These are phyloP conservation scores for Malania oleifera DNA, from an alignment of 164 flowering plant genomes.

Conservation along the genomic window DNA sequence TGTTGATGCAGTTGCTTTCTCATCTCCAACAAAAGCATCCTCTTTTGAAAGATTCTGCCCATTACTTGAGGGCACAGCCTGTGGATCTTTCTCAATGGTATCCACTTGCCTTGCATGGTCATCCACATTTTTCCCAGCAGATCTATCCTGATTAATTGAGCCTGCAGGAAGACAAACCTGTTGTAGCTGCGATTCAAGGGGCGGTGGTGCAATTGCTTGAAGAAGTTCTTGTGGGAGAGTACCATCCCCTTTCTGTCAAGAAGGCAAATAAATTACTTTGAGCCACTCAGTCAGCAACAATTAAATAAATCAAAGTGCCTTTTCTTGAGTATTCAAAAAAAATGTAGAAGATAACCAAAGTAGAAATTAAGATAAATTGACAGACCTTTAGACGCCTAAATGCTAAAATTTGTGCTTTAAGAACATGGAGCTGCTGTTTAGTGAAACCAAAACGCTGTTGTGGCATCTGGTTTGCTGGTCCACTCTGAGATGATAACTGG, in stretches of 20 bases:
- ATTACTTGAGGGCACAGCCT: slow-evolving; percentile 24
- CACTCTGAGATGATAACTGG: slow-evolving; percentile 43
- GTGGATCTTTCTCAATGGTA: slow-evolving; percentile 49
- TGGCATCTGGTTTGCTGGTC: slow-evolving; percentile 26
- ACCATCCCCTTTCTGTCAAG: slow-evolving; percentile 81
- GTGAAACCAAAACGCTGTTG: slow-evolving; percentile 71
- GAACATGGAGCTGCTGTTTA: slow-evolving; percentile 94
- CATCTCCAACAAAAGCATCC: slow-evolving; percentile 44
- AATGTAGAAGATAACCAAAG: not conserved
- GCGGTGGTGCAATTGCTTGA: slow-evolving; percentile 83
- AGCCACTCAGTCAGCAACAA: not conserved
- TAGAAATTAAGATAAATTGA: slow-evolving; percentile 1
- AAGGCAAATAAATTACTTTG: slow-evolving; percentile 10
- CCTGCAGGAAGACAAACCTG: slow-evolving; percentile 43
- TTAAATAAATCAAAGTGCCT: not conserved
- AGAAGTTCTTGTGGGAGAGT: slow-evolving; percentile 88
- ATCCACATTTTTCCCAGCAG: slow-evolving; percentile 44
- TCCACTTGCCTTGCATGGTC: slow-evolving; percentile 43
- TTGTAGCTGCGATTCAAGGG: slow-evolving; percentile 66
- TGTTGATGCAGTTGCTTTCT: slow-evolving; percentile 31
- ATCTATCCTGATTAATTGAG: slow-evolving; percentile 40
- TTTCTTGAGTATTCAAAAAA: not conserved
- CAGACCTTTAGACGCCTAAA: slow-evolving; percentile 90
- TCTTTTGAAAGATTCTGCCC: slow-evolving; percentile 37
- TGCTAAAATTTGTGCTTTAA: slow-evolving; percentile 94